phyloP scores from a whole-genome alignment of 257 asterid species.

The Rubia yunnanensis region DNA sequence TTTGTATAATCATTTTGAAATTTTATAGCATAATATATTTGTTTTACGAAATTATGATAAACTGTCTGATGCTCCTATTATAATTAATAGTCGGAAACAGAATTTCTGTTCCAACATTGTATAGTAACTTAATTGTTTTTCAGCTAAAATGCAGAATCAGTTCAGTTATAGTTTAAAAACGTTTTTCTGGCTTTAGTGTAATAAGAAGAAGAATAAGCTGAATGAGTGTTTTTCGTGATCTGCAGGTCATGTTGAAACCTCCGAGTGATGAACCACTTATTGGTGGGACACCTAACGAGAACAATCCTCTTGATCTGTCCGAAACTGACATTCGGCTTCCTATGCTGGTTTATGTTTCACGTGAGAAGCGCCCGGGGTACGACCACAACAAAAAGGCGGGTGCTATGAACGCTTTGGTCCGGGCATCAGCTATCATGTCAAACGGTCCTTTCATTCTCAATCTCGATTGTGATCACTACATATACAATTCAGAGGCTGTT shows the following conservation, averaged over 20 bases:
- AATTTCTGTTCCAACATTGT: too few relatives aligned
- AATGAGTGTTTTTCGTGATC: not conserved
- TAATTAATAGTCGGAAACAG: too few relatives aligned
- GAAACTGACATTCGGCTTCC: slow-evolving; percentile 88
- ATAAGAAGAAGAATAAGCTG: not conserved
- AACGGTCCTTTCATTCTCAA: slow-evolving; percentile 88
- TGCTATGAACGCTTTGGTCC: slow-evolving; percentile 84
- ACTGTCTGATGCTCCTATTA: too few relatives aligned
- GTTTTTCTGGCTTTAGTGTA: not conserved
- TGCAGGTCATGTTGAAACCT: slow-evolving; percentile 90
- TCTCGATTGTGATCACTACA: slow-evolving; percentile 90
- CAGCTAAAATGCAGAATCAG: too few relatives aligned
- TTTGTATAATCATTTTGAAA: too few relatives aligned
- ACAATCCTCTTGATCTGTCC: slow-evolving; percentile 43
- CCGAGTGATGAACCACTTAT: slow-evolving; percentile 69
- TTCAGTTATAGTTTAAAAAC: too few relatives aligned
- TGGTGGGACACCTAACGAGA: slow-evolving; percentile 46
- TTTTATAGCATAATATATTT: too few relatives aligned
- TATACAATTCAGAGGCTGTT: slow-evolving; percentile 71
- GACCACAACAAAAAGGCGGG: slow-evolving; percentile 97
- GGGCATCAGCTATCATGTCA: slow-evolving; percentile 87
- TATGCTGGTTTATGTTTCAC: slow-evolving; percentile 75
- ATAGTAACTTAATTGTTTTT: too few relatives aligned
- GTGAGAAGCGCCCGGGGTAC: slow-evolving; percentile 82
- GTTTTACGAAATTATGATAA: too few relatives aligned